Conservation (phyloP, 2,329 filamentous ascomycete genomes). For the Sclerotinia borealis region DNA sequence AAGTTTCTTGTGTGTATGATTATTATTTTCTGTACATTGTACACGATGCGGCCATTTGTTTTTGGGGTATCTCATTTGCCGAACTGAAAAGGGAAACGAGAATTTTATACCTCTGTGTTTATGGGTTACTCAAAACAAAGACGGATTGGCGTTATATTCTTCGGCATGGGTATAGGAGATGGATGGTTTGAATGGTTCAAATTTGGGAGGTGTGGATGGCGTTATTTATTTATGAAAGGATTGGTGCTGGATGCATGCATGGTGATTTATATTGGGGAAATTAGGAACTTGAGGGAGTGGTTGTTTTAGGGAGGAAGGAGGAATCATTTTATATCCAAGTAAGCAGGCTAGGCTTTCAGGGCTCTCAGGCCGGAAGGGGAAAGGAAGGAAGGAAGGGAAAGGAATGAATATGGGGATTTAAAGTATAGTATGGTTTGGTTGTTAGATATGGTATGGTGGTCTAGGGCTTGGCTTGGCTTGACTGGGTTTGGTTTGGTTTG, state of each 20-base stretch:
- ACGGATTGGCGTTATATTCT: slow-evolving; percentile 2
- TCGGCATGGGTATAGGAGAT: slow-evolving; percentile 3
- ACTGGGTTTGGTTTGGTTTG: not conserved
- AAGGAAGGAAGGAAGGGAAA: not conserved
- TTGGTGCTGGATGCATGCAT: not conserved
- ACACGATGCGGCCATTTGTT: slow-evolving; percentile 5
- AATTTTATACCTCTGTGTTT: slow-evolving; percentile 10
- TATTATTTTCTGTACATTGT: slow-evolving; percentile 14
- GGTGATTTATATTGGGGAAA: slow-evolving; percentile 2
- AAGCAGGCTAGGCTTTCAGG: not conserved
- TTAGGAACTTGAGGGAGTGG: not conserved
- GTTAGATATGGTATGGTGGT: too few relatives aligned
- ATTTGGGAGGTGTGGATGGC: not conserved
- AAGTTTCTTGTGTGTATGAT: slow-evolving; percentile 13
- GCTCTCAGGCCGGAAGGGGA: not conserved
- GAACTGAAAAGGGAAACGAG: not conserved
- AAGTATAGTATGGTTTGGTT: not conserved
- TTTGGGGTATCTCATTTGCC: not conserved
- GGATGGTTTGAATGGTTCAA: not conserved
- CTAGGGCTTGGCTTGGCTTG: not conserved
- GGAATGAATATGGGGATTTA: not conserved
- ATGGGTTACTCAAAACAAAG: slow-evolving; percentile 11
- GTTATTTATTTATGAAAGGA: not conserved
- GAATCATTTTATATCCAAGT: slow-evolving; percentile 4
- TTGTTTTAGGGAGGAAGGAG: not conserved